Evolutionary conservation across 140 eudicot species (phyloP).

Genomic region (Stevia rebaudiana): DNA sequence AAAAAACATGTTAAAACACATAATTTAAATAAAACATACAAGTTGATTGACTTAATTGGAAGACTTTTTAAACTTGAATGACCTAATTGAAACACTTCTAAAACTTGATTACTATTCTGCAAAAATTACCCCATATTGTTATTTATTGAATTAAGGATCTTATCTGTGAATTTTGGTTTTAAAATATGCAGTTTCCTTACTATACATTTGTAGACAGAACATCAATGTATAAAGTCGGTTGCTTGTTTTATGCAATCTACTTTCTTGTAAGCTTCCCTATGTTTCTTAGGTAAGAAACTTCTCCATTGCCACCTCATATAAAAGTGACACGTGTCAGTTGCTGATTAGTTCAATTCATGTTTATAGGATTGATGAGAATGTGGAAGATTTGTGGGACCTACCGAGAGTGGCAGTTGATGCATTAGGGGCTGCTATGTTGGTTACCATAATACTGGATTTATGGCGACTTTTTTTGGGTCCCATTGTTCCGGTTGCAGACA

Average conservation of each 20-base stretch:
- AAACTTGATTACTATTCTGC: no score
- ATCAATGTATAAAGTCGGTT: slow-evolving; percentile 88
- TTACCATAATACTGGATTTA: slow-evolving; percentile 73
- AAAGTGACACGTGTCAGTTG: slow-evolving; percentile 4
- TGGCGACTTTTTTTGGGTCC: slow-evolving; percentile 95
- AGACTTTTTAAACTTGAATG: no score
- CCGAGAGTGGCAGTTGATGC: slow-evolving; percentile 87
- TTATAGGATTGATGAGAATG: slow-evolving; percentile 72
- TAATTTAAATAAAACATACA: no score
- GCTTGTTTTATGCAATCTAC: slow-evolving; percentile 84
- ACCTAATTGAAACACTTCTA: no score
- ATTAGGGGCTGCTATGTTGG: slow-evolving; percentile 95
- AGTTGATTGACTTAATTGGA: no score
- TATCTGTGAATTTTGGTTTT: slow-evolving; percentile 9
- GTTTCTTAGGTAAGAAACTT: slow-evolving; percentile 70
- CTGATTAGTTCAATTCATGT: slow-evolving; percentile 12
- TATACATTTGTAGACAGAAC: slow-evolving; percentile 85
- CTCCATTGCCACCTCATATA: neutral
- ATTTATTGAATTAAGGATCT: neutral
- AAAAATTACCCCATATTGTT: no score
- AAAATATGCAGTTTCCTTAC: slow-evolving; percentile 84
- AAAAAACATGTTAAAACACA: no score
- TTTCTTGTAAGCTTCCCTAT: slow-evolving; percentile 96
- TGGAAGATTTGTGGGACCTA: slow-evolving; percentile 66
- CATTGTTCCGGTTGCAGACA: slow-evolving; percentile 55